Conservation (phyloP, 2,329 filamentous ascomycete species). For the Nectriaceae sp. region DNA sequence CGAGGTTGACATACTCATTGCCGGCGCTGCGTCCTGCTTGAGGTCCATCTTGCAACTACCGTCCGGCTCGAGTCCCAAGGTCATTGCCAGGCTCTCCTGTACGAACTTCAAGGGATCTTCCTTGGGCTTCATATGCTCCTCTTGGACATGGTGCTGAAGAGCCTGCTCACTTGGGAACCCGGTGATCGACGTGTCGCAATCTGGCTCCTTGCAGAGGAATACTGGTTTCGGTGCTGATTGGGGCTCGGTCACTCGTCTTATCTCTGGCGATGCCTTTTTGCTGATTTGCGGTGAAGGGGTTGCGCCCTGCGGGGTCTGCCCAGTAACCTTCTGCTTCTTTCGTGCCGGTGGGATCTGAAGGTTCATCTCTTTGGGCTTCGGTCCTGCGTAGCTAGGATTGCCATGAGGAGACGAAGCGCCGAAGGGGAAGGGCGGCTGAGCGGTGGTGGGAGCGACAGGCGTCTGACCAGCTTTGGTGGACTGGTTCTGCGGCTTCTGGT, state of each 20-base stretch:
- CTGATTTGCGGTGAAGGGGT: slow-evolving; percentile 50
- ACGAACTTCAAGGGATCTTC: slow-evolving; percentile 57
- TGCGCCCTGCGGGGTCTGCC: slow-evolving; percentile 39
- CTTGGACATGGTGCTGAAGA: slow-evolving; percentile 53
- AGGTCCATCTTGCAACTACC: slow-evolving; percentile 43
- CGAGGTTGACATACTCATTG: slow-evolving; percentile 45
- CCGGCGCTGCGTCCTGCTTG: slow-evolving; percentile 31
- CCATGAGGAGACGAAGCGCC: slow-evolving; percentile 60
- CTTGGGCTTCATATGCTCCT: slow-evolving; percentile 59
- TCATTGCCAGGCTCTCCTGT: slow-evolving; percentile 49
- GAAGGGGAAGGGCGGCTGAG: slow-evolving; percentile 59
- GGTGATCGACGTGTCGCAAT: slow-evolving; percentile 52
- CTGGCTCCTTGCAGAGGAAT: slow-evolving; percentile 53
- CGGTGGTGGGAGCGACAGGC: slow-evolving; percentile 58
- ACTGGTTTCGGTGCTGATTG: slow-evolving; percentile 41
- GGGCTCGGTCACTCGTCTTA: slow-evolving; percentile 34
- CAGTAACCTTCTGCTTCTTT: slow-evolving; percentile 55
- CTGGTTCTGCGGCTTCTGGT: slow-evolving; percentile 35
- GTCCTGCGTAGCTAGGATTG: slow-evolving; percentile 54
- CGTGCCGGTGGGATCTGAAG: slow-evolving; percentile 59
- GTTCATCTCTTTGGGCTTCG: slow-evolving; percentile 53
- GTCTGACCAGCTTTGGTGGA: slow-evolving; percentile 49
- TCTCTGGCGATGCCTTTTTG: slow-evolving; percentile 51
- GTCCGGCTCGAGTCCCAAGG: slow-evolving; percentile 54
- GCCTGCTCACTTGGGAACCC: slow-evolving; percentile 58